Base-by-base conservation (phyloP, 495 filamentous ascomycete genomes). In the Podospora conica region DNA sequence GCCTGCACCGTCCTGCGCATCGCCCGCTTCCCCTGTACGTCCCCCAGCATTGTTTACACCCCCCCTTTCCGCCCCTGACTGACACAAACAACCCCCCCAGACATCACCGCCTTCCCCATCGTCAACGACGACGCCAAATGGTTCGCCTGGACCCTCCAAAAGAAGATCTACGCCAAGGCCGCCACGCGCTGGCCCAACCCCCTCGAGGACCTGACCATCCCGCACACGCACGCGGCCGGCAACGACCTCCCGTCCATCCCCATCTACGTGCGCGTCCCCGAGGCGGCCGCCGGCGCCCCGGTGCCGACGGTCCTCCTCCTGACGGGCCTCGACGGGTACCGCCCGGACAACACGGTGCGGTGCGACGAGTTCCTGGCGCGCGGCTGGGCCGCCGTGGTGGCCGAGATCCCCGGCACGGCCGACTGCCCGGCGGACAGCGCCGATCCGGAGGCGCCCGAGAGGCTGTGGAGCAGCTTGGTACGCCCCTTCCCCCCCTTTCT, bases 401-500 rank as follows among this genome's bases (percentile, higher is more conserved):
- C 85, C 24, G 91, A 94, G 76, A 91, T 94, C 65, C 91, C 90
- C 0, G 91, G 91, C 0, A 94, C 91, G 1, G 91, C 88, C 3
- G 91, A 94, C 73, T 91, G 84, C 65, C 91, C 90, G 0, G 88
- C 90, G 0, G 85, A 87, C 64, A 78, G 75, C 5, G 75, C 78
- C 0, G 82, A 85, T 63, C 77, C 83, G 3, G 69, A 74, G 23
- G 72, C 74, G 3, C 68, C 79, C 0, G 86, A 87, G 25, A 79
- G 88, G 21, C 77, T 88, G 57, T 92, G 89, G 85, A 78, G 79
- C 29, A 88, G 83, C 61, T 75, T 92, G 66, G 40, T 48, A 48
- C n/a, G 33, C 0, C 8, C 6, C 3, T 18, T 18, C 6, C 33
- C 15, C 15, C 15, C 15, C 6, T 4, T 48, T 2, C 1, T 12